A percentile compares a stretch with the other conserved stretches of the same genome.
Conservation (phyloP, 805 yeast species). For the Candida maltosa region DNA sequence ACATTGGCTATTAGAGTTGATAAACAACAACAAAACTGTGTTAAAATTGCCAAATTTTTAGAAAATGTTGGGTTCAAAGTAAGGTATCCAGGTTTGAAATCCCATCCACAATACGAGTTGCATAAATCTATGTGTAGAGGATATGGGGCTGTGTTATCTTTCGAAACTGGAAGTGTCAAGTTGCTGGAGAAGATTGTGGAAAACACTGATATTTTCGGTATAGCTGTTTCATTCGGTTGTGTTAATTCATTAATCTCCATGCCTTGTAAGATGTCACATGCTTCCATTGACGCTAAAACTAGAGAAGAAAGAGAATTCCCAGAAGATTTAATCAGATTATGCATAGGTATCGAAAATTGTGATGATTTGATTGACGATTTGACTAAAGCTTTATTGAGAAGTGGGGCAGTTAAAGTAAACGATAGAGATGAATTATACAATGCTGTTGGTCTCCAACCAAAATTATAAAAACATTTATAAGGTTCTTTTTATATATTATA, state of each 20-base stretch:
- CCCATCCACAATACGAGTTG: conserved; percentile 77
- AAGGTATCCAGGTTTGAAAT: conserved; percentile 78
- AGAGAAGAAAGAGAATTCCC: conserved; percentile 88
- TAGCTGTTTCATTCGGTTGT: conserved; percentile 92
- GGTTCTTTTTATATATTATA: not conserved
- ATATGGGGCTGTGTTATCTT: conserved; percentile 83
- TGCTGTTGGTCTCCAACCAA: conserved; percentile 31
- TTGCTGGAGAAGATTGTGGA: conserved; percentile 73
- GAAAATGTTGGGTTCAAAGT: conserved; percentile 69
- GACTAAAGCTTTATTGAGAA: conserved; percentile 61
- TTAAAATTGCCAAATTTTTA: conserved; percentile 71
- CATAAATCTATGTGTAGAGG: conserved; percentile 79
- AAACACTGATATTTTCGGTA: conserved; percentile 72
- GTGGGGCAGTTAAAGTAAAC: conserved; percentile 53
- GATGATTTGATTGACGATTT: conserved; percentile 83
- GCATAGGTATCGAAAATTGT: conserved; percentile 85
- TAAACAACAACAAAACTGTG: conserved; percentile 81
- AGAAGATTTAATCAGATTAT: conserved; percentile 84
- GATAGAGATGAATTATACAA: conserved; percentile 38
- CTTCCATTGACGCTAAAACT: conserved; percentile 86
- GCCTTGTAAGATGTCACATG: conserved; percentile 96
- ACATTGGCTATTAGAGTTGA: conserved; percentile 84
- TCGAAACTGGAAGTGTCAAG: conserved; percentile 77
- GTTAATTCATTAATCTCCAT: conserved; percentile 88
- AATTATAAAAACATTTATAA: conserved; percentile 12